Percentiles rank a stretch among this genome's conserved stretches.
phyloP scores from a whole-genome alignment of 352 stramenopile species.

The Elongisporangium prolatum region DNA sequence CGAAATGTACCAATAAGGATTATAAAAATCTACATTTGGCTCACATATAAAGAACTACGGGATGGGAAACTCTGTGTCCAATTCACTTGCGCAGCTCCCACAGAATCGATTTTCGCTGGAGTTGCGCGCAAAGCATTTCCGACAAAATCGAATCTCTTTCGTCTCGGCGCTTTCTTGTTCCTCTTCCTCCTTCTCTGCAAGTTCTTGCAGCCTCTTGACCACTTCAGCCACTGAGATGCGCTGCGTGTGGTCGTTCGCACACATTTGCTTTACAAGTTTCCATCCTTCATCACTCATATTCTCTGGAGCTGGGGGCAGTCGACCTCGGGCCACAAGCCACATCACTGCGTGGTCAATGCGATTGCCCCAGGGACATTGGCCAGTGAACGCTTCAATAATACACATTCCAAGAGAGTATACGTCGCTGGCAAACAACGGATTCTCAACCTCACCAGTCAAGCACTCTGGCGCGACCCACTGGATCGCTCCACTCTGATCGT shows the following conservation, averaged over 20 bases:
- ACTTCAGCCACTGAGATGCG: constrained; percentile 3
- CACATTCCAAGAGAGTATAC: constrained; percentile 14
- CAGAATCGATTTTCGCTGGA: too few relatives aligned
- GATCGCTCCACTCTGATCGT: background rate
- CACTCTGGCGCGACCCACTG: constrained; percentile 9
- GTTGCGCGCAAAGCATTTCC: too few relatives aligned
- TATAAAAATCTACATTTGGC: too few relatives aligned
- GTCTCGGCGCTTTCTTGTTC: too few relatives aligned
- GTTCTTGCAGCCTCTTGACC: background rate
- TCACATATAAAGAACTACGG: too few relatives aligned
- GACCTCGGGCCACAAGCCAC: too few relatives aligned
- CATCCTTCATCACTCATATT: constrained; percentile 6
- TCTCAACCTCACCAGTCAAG: background rate
- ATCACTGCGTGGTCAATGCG: too few relatives aligned
- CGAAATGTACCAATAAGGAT: too few relatives aligned
- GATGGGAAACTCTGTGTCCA: too few relatives aligned
- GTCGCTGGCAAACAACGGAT: constrained; percentile 3
- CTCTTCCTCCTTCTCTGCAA: too few relatives aligned
- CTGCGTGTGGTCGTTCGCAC: constrained; percentile 2
- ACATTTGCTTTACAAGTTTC: constrained; percentile 9
- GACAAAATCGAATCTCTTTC: too few relatives aligned
- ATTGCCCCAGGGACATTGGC: constrained; percentile 3
- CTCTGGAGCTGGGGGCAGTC: background rate
- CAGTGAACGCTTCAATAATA: constrained; percentile 9
- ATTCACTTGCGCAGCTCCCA: too few relatives aligned